A percentile compares a stretch with the other conserved stretches of the same genome.
Evolutionary conservation across 106 monocot species (phyloP).

Genomic region (Amphibolis antarctica): DNA sequence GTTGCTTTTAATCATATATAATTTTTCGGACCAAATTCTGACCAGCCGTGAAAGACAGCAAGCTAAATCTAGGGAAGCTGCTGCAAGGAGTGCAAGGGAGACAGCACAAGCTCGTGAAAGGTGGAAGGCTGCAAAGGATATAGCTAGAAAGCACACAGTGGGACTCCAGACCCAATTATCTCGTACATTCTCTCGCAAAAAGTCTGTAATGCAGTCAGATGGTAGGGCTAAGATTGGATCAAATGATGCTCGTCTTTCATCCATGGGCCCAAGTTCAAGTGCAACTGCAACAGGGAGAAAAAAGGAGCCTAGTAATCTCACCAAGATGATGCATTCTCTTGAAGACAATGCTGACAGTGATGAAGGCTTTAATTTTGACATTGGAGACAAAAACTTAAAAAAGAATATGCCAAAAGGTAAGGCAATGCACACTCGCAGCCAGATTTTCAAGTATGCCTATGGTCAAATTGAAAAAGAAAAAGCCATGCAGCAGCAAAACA

Average conservation of each 20-base stretch:
- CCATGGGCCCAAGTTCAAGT: slow-evolving; percentile 3
- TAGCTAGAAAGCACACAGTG: slow-evolving; percentile 64
- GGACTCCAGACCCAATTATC: slow-evolving; percentile 49
- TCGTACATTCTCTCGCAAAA: slow-evolving; percentile 65
- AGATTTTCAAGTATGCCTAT: slow-evolving; percentile 92
- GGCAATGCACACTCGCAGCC: slow-evolving; percentile 67
- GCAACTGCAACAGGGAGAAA: slow-evolving; percentile 14
- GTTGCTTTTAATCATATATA: slow-evolving; percentile 74
- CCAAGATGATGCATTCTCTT: slow-evolving; percentile 41
- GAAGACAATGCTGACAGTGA: slow-evolving; percentile 47
- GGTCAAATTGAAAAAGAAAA: slow-evolving; percentile 96
- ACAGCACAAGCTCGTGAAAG: slow-evolving; percentile 75
- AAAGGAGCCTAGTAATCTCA: slow-evolving; percentile 41
- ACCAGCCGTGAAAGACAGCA: slow-evolving; percentile 57
- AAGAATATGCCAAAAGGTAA: slow-evolving; percentile 51
- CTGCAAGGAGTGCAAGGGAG: slow-evolving; percentile 72
- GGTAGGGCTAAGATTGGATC: slow-evolving; percentile 5
- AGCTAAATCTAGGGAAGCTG: slow-evolving; percentile 89
- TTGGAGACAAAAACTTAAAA: slow-evolving; percentile 60
- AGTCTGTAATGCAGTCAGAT: slow-evolving; percentile 19
- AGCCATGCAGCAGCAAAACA: slow-evolving; percentile 52
- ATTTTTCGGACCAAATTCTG: slow-evolving; percentile 71
- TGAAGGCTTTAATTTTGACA: slow-evolving; percentile 50
- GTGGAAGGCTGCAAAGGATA: slow-evolving; percentile 74
- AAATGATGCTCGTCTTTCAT: slow-evolving; percentile 6